These are phyloP conservation scores for Phragmites australis DNA, from an alignment of 176 grass and related monocot genomes.

Conservation along the genomic window DNA sequence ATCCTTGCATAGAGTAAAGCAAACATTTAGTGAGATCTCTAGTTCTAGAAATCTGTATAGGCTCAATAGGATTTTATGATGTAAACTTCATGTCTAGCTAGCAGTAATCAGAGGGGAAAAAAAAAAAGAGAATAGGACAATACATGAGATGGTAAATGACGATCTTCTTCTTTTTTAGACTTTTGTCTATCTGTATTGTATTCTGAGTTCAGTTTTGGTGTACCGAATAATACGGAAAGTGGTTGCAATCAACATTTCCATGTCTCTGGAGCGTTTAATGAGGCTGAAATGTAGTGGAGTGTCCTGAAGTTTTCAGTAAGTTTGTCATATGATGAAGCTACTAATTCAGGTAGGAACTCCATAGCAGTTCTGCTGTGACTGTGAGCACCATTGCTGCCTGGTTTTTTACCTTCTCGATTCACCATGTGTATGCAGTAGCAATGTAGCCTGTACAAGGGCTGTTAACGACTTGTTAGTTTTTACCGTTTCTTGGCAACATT, in stretches of 20 bases:
- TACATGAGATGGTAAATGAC: conserved; percentile 11
- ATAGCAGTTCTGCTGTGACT: neutral
- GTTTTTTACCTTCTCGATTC: neutral
- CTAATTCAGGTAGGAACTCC: neutral
- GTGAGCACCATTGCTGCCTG: neutral
- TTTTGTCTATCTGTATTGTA: conserved; percentile 1
- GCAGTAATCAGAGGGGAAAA: conserved; percentile 19
- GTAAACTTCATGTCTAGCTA: conserved; percentile 42
- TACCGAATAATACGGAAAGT: neutral
- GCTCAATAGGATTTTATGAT: conserved; percentile 34
- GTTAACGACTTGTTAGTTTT: neutral
- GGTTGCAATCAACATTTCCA: neutral
- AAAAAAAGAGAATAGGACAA: conserved; percentile 14
- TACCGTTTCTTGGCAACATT: neutral
- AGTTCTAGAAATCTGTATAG: conserved; percentile 33
- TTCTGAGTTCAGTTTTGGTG: neutral
- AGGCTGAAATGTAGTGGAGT: neutral
- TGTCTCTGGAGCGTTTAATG: neutral
- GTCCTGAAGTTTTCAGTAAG: neutral
- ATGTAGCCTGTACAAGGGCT: neutral
- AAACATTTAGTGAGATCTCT: conserved; percentile 32
- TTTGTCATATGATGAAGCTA: neutral
- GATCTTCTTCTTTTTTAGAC: neutral
- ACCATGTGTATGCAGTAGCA: neutral
- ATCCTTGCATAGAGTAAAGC: conserved; percentile 44